Conservation (phyloP, 148 eudicot genomes). For the Gaultheria prostrata region DNA sequence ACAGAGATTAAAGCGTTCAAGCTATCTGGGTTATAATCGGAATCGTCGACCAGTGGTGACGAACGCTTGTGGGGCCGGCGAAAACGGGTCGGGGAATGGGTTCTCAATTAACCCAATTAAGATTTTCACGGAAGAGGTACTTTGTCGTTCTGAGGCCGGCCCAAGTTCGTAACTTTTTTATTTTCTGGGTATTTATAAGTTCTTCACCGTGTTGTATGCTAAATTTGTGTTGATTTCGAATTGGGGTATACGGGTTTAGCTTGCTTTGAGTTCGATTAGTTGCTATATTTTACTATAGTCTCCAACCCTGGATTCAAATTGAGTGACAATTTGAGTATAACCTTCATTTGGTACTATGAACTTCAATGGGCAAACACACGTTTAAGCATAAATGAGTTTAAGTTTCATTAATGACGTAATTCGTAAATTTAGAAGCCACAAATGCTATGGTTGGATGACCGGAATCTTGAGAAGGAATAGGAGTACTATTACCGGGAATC, state of each 20-base stretch:
- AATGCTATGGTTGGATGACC: background rate
- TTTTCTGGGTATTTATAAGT: background rate
- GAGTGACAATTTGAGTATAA: background rate
- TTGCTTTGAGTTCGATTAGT: background rate
- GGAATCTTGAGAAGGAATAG: too few species aligned
- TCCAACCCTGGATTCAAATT: background rate
- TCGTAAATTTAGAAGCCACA: background rate
- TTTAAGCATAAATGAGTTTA: background rate
- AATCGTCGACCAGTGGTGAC: slow-evolving; percentile 28
- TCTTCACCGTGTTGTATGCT: background rate
- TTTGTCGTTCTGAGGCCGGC: background rate
- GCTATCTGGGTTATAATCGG: slow-evolving; percentile 24
- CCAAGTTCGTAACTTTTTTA: background rate
- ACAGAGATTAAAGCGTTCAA: slow-evolving; percentile 46
- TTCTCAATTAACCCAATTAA: slow-evolving; percentile 48
- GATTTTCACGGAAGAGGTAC: slow-evolving; percentile 75
- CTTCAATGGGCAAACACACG: background rate
- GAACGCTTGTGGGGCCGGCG: slow-evolving; percentile 55
- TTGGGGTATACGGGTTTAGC: background rate
- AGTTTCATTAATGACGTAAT: background rate
- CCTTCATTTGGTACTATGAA: background rate
- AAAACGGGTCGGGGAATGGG: slow-evolving; percentile 44
- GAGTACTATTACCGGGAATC: too few species aligned
- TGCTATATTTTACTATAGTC: background rate
- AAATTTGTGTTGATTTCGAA: background rate